Evolutionary conservation across 1,139 yeast genomes (phyloP), one percentile per base, ranked within the genome.

Genomic region (Yamadazyma mexicana): DNA sequence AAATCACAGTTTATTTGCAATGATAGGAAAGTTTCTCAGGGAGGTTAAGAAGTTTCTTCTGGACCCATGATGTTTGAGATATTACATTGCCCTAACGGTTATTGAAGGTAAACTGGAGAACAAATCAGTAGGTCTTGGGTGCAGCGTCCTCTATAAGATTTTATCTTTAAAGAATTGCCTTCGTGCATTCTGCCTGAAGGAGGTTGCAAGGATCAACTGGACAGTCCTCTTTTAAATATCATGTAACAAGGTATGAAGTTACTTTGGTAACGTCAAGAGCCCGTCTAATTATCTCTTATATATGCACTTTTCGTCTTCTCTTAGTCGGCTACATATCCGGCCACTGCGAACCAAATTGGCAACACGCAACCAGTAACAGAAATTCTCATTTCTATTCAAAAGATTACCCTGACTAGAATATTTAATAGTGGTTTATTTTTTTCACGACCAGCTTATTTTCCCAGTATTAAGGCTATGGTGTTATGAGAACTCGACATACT

Each of bases 111-210:
- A 31, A 73, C 86, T 79, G 87, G 81, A 82, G 87, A 81, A 50
- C 50, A 73, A 75, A 66, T 59, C 62, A 62, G 74, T 70, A 64
- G 80, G 73, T 83, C 89, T 83, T 79, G 89, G 89, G 89, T 83
- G 89, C 89, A 80, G 81, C 81, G 72, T 68, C 73, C 86, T 78
- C 69, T 58, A 20, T 20, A 79, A 62, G 59, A 61, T 62, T 60
- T 61, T 62, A 65, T 20, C 64, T 66, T 82, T 77, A 79, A 81
- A 86, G 87, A 81, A 59, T 67, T 74, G 72, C 87, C 88, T 82
- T 83, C 86, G 89, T 81, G 87, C 74, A 72, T 81, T 38, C 86
- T 87, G 86, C 67, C 81, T 83, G 87, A 76, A 85, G 75, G 64
- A 61, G 66, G 83, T 75, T 82, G 89, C 89, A 83, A 83, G 76